Evolutionary conservation across 1,139 yeast species (phyloP), one percentile per base, ranked within the genome.

Genomic region (Candida dubliniensis): DNA sequence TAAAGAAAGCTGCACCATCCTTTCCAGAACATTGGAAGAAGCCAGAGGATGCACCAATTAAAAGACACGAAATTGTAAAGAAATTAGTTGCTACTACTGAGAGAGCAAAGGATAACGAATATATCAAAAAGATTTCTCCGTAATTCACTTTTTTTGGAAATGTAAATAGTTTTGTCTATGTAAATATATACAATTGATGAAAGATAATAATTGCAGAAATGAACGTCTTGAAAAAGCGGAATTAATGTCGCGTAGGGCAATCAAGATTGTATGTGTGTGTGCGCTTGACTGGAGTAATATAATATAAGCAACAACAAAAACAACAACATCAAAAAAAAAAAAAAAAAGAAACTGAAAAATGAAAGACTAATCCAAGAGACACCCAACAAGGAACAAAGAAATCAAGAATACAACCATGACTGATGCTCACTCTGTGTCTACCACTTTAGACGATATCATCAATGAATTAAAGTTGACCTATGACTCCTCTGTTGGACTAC

Each of bases 1-100:
- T 34, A 25, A 75, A 74, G 52, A 75, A 74, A 60, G 61, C 67
- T 46, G 63, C 67, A 46, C 63, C 77, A 36, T 46, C 47, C 36
- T 91, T 88, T 71, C 98, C 98, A 8, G 81, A 82, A 50, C 80
- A 75, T 41, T 93, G 99, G 99, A 82, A 80, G 59, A 80, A 89
- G 56, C 95, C 95, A 31, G 69, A 82, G 52, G 81, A 81, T 56
- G 83, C 87, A 0, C 84, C 85, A 32, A 66, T 67, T 7, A 48
- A 51, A 38, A 64, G 58, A 48, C 70, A 69, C 50, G 52, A 57
- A 29, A 56, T 74, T 13, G 64, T 71, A 13, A 55, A 63, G 42
- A 59, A 53, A 43, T 59, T 71, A 46, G 74, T 72, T 32, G 67
- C 67, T n/a, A 54, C 56, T 4, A 69, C 69, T 24, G 67, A 63